Conservation (phyloP, 1,284 basidiomycete genomes). For the Cerrena zonata region DNA sequence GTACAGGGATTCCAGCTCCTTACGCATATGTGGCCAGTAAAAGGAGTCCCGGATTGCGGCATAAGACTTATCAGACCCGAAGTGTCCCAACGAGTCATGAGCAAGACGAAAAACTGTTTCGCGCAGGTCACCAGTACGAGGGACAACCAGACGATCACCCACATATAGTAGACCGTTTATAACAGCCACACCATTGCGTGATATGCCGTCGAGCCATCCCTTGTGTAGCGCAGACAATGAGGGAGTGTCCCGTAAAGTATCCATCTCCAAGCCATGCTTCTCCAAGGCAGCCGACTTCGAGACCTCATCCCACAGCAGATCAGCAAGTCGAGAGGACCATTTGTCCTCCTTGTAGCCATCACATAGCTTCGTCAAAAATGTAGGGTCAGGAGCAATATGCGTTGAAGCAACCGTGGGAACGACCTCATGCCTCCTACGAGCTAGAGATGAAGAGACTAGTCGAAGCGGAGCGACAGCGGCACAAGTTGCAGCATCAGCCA, state of each 20-base stretch:
- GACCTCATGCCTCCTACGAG: no score
- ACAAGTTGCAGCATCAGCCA: background rate
- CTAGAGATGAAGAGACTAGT: no score
- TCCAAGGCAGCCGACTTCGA: background rate
- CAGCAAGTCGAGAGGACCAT: conserved; percentile 1
- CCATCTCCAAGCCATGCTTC: background rate
- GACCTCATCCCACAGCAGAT: background rate
- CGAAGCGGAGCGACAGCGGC: background rate
- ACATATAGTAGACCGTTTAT: conserved; percentile 27
- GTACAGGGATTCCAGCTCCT: conserved; percentile 23
- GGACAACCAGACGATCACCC: no score
- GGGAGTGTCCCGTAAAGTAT: background rate
- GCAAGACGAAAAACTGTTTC: conserved; percentile 21
- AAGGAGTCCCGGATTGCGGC: conserved; percentile 21
- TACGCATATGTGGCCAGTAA: conserved; percentile 37
- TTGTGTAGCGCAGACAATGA: background rate
- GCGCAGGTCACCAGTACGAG: conserved; percentile 5
- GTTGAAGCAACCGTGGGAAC: no score
- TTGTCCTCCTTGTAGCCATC: conserved; percentile 1
- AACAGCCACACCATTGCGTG: background rate
- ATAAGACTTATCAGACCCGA: conserved; percentile 34
- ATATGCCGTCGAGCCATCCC: background rate
- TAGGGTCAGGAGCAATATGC: no score
- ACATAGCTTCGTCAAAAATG: background rate
- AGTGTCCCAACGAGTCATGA: conserved; percentile 31